Evolutionary conservation across 2,329 filamentous ascomycete genomes (phyloP).

Genomic region (Alternaria hordeiaustralica): DNA sequence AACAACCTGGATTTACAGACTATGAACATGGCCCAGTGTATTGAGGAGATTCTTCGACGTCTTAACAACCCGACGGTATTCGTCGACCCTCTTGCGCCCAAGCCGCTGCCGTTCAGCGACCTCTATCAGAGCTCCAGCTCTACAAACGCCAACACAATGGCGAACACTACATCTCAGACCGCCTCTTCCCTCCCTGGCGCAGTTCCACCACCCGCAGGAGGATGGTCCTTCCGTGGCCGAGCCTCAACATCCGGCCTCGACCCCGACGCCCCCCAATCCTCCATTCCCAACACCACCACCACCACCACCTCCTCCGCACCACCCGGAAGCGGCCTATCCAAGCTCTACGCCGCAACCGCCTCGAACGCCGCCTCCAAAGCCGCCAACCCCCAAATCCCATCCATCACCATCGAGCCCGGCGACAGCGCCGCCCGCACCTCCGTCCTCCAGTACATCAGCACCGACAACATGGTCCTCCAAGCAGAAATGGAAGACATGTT

Average conservation of each 20-base stretch:
- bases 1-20: background rate
- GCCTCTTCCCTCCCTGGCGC: background rate
- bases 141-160: background rate
- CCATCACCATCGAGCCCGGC: background rate
- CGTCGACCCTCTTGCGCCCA: background rate
- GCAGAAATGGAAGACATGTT: constrained; percentile 2
- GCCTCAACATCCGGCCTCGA: background rate
- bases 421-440: background rate
- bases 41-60: background rate
- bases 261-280: background rate
- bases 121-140: background rate
- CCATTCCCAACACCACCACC: background rate
- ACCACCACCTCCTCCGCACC: background rate
- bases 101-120: background rate
- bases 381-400: background rate
- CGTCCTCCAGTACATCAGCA: background rate
- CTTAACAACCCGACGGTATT: constrained; percentile 8
- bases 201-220: background rate
- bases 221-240: background rate
- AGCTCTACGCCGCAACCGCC: background rate
- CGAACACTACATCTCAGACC: background rate
- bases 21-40: background rate
- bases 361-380: background rate
- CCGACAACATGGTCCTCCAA: constrained; percentile 1
- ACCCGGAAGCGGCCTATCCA: background rate